Conservation (phyloP, 2,329 filamentous ascomycete genomes). For the Neofusicoccum ribis region DNA sequence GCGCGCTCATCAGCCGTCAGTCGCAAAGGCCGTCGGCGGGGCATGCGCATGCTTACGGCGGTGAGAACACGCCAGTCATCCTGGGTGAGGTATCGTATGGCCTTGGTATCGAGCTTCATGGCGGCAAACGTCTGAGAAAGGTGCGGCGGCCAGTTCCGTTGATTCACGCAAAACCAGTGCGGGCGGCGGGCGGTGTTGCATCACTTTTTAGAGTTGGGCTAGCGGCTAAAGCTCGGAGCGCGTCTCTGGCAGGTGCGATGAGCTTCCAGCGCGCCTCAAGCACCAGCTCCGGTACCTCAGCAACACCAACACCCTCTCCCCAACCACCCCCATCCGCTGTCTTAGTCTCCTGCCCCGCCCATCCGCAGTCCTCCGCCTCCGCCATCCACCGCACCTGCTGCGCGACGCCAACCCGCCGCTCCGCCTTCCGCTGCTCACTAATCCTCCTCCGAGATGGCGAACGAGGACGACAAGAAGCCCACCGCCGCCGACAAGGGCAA, state of each 20-base stretch:
- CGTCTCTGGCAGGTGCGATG: slow-evolving; percentile 1
- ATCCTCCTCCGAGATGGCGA: slow-evolving; percentile 63
- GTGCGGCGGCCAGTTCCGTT: neutral
- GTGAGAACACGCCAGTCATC: slow-evolving; percentile 96
- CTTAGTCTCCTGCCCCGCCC: slow-evolving; percentile 2
- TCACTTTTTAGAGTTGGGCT: slow-evolving; percentile 5
- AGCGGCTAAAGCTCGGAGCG: neutral
- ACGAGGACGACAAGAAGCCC: slow-evolving; percentile 84
- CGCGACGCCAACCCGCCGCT: slow-evolving; percentile 20
- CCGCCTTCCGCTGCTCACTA: slow-evolving; percentile 31
- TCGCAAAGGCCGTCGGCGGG: slow-evolving; percentile 29
- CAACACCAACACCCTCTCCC: slow-evolving; percentile 17
- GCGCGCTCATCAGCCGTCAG: slow-evolving; percentile 39
- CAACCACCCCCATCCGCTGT: slow-evolving; percentile 19
- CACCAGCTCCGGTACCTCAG: slow-evolving; percentile 14
- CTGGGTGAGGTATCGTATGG: slow-evolving; percentile 83
- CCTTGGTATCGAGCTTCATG: slow-evolving; percentile 96
- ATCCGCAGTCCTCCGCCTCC: neutral
- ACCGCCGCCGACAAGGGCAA: slow-evolving; percentile 92
- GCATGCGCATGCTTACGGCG: slow-evolving; percentile 60
- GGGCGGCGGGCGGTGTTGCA: slow-evolving; percentile 13
- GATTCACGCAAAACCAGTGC: neutral
- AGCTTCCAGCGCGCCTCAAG: slow-evolving; percentile 21
- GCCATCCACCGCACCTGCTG: neutral
- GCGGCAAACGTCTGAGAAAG: slow-evolving; percentile 24